A percentile compares a stretch with the other conserved stretches of the same genome.
Conservation (phyloP, 2,329 filamentous ascomycete species). For the Cytospora leucostoma region DNA sequence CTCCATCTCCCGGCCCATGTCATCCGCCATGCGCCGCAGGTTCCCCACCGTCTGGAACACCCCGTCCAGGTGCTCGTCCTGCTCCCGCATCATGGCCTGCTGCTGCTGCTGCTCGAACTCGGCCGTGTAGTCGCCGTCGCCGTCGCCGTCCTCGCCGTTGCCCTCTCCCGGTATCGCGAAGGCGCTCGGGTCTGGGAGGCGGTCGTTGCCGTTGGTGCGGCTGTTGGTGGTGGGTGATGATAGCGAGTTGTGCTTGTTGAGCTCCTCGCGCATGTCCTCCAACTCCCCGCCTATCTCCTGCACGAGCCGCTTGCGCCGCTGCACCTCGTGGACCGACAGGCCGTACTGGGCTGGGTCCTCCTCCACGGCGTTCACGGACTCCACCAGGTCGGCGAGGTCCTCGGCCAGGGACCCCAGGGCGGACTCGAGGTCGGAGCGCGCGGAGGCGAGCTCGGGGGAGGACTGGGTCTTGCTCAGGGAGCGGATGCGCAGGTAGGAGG, state of each 20-base stretch:
- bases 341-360: slow-evolving; percentile 85
- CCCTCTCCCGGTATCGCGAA: slow-evolving; percentile 62
- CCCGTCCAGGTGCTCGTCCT: slow-evolving; percentile 89
- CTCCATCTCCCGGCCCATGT: slow-evolving; percentile 94
- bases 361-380: slow-evolving; percentile 85
- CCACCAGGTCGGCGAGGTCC: slow-evolving; percentile 86
- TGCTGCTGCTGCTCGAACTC: slow-evolving; percentile 92
- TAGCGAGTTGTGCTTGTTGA: slow-evolving; percentile 60
- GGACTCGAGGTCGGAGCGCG: slow-evolving; percentile 66
- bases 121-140: slow-evolving; percentile 66
- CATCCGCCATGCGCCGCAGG: slow-evolving; percentile 83
- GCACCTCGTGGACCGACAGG: slow-evolving; percentile 78
- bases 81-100: slow-evolving; percentile 87
- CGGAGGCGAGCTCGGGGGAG: slow-evolving; percentile 84
- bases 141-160: slow-evolving; percentile 46
- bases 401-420: slow-evolving; percentile 71
- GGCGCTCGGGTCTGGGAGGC: slow-evolving; percentile 54
- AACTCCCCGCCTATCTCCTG: slow-evolving; percentile 88
- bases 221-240: slow-evolving; percentile 33
- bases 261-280: slow-evolving; percentile 83
- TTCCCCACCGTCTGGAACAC: slow-evolving; percentile 94
- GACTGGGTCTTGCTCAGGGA: slow-evolving; percentile 71
- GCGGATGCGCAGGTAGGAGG: slow-evolving; percentile 93
- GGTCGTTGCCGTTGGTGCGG: slow-evolving; percentile 35
- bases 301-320: slow-evolving; percentile 77